Conservation (phyloP, 1,284 basidiomycete genomes). For the Cutaneotrichosporon daszewskae region DNA sequence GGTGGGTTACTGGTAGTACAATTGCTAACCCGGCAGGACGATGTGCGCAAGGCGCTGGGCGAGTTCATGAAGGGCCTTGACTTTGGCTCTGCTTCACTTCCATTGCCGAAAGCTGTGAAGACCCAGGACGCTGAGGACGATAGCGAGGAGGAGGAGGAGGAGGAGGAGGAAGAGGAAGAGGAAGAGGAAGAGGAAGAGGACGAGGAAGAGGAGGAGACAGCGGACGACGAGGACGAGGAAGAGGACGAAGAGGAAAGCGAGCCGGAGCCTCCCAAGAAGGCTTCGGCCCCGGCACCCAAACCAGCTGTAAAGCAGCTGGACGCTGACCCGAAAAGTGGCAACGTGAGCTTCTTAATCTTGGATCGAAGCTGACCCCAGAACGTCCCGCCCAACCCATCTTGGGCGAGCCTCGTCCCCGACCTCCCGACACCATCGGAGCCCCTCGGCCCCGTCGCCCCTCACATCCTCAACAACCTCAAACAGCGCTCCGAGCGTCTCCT, state of each 20-base stretch:
- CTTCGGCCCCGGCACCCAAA: background rate
- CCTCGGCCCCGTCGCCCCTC: conserved; percentile 11
- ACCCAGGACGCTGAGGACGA: conserved; percentile 28
- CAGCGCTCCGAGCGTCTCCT: conserved; percentile 30
- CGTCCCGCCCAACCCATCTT: conserved; percentile 29
- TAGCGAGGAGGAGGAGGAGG: conserved; percentile 21
- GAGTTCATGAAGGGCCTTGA: conserved; percentile 59
- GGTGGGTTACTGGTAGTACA: conserved; percentile 17
- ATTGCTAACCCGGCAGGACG: conserved; percentile 33
- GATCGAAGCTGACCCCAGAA: conserved; percentile 12
- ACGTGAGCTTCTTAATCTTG: conserved; percentile 13
- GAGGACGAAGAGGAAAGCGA: conserved; percentile 31
- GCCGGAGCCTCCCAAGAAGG: conserved; percentile 9
- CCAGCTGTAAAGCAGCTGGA: conserved; percentile 29
- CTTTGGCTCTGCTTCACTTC: conserved; percentile 37
- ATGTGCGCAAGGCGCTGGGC: conserved; percentile 55
- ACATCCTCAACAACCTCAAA: conserved; percentile 28
- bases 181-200: conserved; percentile 34
- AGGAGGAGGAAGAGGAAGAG: conserved; percentile 28
- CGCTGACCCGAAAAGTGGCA: conserved; percentile 24
- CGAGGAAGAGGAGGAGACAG: conserved; percentile 28
- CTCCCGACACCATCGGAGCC: conserved; percentile 21
- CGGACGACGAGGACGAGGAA: conserved; percentile 19
- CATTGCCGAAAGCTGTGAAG: conserved; percentile 20
- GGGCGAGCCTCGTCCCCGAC: conserved; percentile 31